Percentiles rank a stretch among this genome's conserved stretches.
Conservation (phyloP, 2,329 filamentous ascomycete genomes). For the Talaromyces sp. region DNA sequence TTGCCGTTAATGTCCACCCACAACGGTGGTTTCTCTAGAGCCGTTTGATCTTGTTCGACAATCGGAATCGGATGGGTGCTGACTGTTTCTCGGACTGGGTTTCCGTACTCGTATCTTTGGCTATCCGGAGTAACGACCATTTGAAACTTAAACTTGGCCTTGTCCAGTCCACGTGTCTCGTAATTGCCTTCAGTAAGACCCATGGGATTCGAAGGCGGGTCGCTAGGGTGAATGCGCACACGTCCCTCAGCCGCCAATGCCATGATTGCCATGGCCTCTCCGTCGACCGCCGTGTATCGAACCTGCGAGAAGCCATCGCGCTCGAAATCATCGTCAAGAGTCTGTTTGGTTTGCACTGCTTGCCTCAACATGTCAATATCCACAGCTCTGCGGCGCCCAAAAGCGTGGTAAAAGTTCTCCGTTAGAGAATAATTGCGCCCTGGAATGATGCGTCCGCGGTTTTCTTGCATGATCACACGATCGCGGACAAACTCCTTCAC, state of each 20-base stretch:
- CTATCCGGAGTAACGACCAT: conserved; percentile 34
- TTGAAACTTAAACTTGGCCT: conserved; percentile 36
- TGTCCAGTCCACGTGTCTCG: conserved; percentile 43
- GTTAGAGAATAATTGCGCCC: conserved; percentile 42
- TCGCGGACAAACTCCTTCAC: conserved; percentile 37
- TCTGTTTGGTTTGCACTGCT: conserved; percentile 39
- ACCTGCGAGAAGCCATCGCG: conserved; percentile 25
- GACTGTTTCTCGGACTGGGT: conserved; percentile 25
- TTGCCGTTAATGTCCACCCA: conserved; percentile 47
- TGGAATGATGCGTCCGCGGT: conserved; percentile 34
- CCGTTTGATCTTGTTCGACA: conserved; percentile 1
- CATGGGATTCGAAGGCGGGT: conserved; percentile 40
- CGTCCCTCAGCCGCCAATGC: conserved; percentile 35
- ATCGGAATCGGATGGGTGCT: not conserved
- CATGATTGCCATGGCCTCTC: conserved; percentile 38
- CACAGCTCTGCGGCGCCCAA: conserved; percentile 38
- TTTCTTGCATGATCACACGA: conserved; percentile 34
- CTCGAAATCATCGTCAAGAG: conserved; percentile 36
- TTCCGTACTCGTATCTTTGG: conserved; percentile 35
- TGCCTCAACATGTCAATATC: conserved; percentile 35
- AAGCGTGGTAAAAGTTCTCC: conserved; percentile 33
- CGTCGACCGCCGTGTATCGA: conserved; percentile 36
- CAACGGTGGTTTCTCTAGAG: conserved; percentile 33
- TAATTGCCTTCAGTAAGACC: conserved; percentile 45
- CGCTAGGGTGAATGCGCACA: conserved; percentile 30